These are phyloP conservation scores for Sphagnurus paluster DNA, from an alignment of 1,284 basidiomycete species.

Conservation along the genomic window DNA sequence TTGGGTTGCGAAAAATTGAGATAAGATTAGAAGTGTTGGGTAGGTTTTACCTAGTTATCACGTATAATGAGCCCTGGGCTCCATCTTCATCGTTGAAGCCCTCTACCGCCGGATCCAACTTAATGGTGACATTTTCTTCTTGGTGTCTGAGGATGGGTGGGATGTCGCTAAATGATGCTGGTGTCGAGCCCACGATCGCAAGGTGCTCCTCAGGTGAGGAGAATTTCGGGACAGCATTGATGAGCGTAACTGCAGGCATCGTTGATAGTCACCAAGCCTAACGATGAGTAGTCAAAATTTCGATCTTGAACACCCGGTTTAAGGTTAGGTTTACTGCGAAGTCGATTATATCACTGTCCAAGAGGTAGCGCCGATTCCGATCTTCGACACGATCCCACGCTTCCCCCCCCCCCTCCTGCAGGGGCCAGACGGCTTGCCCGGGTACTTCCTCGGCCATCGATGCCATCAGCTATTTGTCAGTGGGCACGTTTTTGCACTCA, in stretches of 20 bases:
- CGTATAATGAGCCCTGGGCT: slow-evolving; percentile 67
- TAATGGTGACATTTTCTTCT: slow-evolving; percentile 66
- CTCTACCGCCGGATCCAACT: slow-evolving; percentile 66
- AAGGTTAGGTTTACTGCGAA: slow-evolving; percentile 16
- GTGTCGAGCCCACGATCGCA: slow-evolving; percentile 70
- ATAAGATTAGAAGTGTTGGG: background rate
- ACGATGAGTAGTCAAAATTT: background rate
- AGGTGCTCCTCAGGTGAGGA: slow-evolving; percentile 72
- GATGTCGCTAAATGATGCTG: slow-evolving; percentile 78
- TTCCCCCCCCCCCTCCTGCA: no score
- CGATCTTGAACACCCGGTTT: slow-evolving; percentile 13
- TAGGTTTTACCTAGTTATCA: slow-evolving; percentile 75
- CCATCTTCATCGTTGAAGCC: slow-evolving; percentile 51
- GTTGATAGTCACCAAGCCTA: slow-evolving; percentile 5
- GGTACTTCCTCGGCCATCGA: no score
- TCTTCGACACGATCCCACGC: no score
- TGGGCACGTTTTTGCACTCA: no score
- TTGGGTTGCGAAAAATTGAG: slow-evolving; percentile 5
- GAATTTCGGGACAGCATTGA: slow-evolving; percentile 53
- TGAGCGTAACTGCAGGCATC: slow-evolving; percentile 40
- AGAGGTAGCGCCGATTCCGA: no score
- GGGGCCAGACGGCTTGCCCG: no score
- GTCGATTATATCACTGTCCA: no score
- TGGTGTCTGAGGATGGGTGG: slow-evolving; percentile 76
- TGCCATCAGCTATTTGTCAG: no score